Conservation (phyloP, 1,284 basidiomycete species). For the Anthracocystis setariae region DNA sequence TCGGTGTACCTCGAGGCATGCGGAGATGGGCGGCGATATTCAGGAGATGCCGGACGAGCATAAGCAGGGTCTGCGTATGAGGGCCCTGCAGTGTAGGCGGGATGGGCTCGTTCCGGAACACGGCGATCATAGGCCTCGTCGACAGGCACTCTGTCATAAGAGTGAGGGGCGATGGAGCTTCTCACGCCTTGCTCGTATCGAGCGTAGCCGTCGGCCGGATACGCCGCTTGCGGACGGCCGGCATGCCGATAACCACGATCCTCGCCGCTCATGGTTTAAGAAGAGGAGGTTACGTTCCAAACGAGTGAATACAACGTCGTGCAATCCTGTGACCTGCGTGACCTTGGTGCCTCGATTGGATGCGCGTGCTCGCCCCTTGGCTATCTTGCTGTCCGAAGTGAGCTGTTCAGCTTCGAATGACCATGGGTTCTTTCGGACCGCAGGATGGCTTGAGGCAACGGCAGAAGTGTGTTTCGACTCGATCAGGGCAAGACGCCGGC, state of each 20-base stretch:
- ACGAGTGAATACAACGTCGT: no score
- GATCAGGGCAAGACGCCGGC: no score
- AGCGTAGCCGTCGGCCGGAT: conserved; percentile 24
- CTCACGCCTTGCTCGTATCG: conserved; percentile 30
- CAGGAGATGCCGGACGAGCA: conserved; percentile 17
- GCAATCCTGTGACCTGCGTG: no score
- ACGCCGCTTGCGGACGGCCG: conserved; percentile 15
- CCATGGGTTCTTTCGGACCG: no score
- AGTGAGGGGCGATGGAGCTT: conserved; percentile 19
- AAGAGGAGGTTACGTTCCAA: not conserved
- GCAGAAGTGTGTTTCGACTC: no score
- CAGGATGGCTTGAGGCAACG: no score
- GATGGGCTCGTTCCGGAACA: conserved; percentile 33
- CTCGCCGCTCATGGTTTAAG: conserved; percentile 33
- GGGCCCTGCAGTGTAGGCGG: conserved; percentile 31
- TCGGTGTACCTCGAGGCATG: conserved; percentile 28
- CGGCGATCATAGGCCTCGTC: conserved; percentile 31
- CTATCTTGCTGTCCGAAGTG: no score
- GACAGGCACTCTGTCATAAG: conserved; percentile 18
- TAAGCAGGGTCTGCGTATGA: conserved; percentile 27
- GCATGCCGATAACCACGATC: conserved; percentile 40
- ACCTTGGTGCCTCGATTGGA: no score
- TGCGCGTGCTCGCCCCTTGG: no score
- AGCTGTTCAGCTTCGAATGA: no score
- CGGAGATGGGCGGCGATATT: conserved; percentile 28